A percentile compares a stretch with the other conserved stretches of the same genome.
Evolutionary conservation across 306 rosid species (phyloP).

Genomic region (Cyclanthera cordifolia): DNA sequence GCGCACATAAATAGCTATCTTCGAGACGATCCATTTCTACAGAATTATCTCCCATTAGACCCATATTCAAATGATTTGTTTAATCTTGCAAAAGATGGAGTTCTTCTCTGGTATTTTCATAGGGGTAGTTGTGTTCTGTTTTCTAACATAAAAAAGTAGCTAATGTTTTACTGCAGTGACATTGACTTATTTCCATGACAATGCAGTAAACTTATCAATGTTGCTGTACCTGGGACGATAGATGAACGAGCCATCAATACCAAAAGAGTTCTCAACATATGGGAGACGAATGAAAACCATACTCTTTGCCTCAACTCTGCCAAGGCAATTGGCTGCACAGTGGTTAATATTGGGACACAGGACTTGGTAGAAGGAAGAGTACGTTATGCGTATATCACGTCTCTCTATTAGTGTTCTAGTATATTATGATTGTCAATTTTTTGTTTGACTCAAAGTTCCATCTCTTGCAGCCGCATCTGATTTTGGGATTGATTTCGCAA

Average conservation of each 20-base stretch:
- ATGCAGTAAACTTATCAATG: slow-evolving; percentile 96
- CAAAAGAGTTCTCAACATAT: slow-evolving; percentile 49
- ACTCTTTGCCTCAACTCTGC: slow-evolving; percentile 97
- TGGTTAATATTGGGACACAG: slow-evolving; percentile 85
- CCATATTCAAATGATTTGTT: slow-evolving; percentile 55
- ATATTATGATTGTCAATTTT: not conserved
- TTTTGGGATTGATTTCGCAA: slow-evolving; percentile 90
- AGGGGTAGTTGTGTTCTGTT: slow-evolving; percentile 20
- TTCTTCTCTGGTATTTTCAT: slow-evolving; percentile 74
- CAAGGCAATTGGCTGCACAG: slow-evolving; percentile 98
- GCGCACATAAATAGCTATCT: slow-evolving; percentile 90
- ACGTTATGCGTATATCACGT: slow-evolving; percentile 25
- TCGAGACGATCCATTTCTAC: slow-evolving; percentile 75
- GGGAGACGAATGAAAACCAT: slow-evolving; percentile 97
- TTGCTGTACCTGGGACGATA: slow-evolving; percentile 96
- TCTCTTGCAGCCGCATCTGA: slow-evolving; percentile 80
- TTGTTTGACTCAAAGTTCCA: slow-evolving; percentile 19
- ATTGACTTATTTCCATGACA: slow-evolving; percentile 16
- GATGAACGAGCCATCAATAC: slow-evolving; percentile 89
- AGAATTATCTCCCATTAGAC: slow-evolving; percentile 74
- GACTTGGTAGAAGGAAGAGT: slow-evolving; percentile 95
- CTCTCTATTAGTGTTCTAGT: not conserved
- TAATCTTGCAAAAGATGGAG: slow-evolving; percentile 74
- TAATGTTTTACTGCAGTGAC: not conserved
- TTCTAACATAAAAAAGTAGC: slow-evolving; percentile 10